Base-by-base conservation (phyloP, 805 yeast genomes). In the Diddensiella transvaalensis region DNA sequence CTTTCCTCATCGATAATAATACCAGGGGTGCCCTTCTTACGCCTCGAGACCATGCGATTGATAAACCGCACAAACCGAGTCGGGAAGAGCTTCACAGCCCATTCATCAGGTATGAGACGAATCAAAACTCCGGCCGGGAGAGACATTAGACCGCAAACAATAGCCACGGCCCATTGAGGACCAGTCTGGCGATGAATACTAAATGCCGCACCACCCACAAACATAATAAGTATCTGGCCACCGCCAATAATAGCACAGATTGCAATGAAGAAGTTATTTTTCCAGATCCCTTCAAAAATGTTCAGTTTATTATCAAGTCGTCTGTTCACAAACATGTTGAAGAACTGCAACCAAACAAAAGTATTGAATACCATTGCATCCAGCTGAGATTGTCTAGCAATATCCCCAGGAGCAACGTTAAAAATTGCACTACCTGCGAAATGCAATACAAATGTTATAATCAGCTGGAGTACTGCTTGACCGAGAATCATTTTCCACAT, bases 401-500 rank as follows among this genome's bases (percentile, higher is more conserved):
- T 62, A 29, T 51, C 51, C 23, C 41, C 37, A 23, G 68, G 59
- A 4, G 59, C 60, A 2, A 56, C 57, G 30, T 56, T 52, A 18
- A 54, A 52, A 24, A 89, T 68, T 40, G 67, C 45, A 13, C 68
- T 65, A 17, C 97, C 96, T 6, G 80, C 85, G 68, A 88, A 93
- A 66, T 89, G 93, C 40, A 93, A 68, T 8, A 75, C 73, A 62
- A 93, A 84, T 0, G 98, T 91, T 17, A 93, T 78, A 19, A 76
- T 63, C 53, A 93, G 75, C 72, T 93, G 99, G 52, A 81, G 77
- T 13, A 74, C 51, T 1, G 96, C 77, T 70, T 93, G 97, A 2
- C 96, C 93, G 42, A 90, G 52, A 57, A 93, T 93, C 97, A 93
- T 91, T 68, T 93, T 93, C 99, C 99, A 93, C 90, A 93, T 93